phyloP scores from a whole-genome alignment of 768 basidiomycete genomes.

The Boletus barrowsii region DNA sequence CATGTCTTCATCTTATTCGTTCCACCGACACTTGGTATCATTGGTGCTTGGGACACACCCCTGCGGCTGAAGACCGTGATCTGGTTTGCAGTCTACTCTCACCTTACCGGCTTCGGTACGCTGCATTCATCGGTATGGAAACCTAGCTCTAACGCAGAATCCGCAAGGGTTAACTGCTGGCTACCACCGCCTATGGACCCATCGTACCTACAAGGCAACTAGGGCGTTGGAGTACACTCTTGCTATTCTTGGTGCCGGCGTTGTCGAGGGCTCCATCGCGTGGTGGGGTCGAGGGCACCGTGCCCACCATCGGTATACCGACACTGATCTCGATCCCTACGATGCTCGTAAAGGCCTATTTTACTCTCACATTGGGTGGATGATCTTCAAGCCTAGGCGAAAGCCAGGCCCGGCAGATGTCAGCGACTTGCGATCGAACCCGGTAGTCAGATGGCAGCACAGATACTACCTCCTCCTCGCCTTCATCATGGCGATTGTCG shows the following conservation, averaged over 20 bases:
- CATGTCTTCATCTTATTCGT: conserved; percentile 5
- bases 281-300: conserved; percentile 98
- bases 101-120: conserved; percentile 71
- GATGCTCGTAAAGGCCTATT: conserved; percentile 82
- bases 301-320: conserved; percentile 92
- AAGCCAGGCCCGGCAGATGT: conserved; percentile 86
- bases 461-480: conserved; percentile 66
- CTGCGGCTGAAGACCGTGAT: neutral
- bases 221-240: conserved; percentile 80
- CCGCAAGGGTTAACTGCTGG: conserved; percentile 75
- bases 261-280: conserved; percentile 90
- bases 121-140: conserved; percentile 5
- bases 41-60: conserved; percentile 5
- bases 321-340: conserved; percentile 93
- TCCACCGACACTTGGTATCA: conserved; percentile 1
- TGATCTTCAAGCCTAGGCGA: conserved; percentile 82
- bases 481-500: conserved; percentile 58
- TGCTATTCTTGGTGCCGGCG: conserved; percentile 80
- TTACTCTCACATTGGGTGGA: conserved; percentile 85
- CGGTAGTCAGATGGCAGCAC: conserved; percentile 83
- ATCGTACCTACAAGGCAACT: conserved; percentile 88
- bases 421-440: conserved; percentile 73
- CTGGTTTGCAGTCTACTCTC: conserved; percentile 42
- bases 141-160: neutral
- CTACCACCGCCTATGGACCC: conserved; percentile 94